Percentiles rank a stretch among this genome's conserved stretches.
phyloP scores from a whole-genome alignment of 2,329 filamentous ascomycete species.

The Microdochium nivale region DNA sequence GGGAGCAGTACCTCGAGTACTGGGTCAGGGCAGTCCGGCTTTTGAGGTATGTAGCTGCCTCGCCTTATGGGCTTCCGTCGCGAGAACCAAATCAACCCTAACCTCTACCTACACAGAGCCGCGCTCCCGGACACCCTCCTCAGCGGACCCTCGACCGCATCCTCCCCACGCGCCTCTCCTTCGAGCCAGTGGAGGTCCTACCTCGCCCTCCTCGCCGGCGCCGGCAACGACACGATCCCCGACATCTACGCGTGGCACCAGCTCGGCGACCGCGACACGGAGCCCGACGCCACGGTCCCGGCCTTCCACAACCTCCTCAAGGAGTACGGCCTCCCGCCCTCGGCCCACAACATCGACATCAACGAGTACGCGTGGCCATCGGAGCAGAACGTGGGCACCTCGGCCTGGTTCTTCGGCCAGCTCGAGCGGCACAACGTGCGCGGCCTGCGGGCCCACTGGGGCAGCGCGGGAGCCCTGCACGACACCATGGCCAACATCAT shows the following conservation, averaged over 20 bases:
- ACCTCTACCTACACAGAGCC: not conserved
- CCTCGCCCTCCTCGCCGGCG: not conserved
- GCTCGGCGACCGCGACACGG: not conserved
- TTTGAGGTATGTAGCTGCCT: not conserved
- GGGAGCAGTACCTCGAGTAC: slow-evolving; percentile 29
- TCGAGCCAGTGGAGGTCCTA: not conserved
- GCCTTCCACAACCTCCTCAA: not conserved
- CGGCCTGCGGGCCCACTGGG: not conserved
- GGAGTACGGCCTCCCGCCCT: not conserved
- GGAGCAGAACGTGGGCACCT: not conserved
- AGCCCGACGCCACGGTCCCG: not conserved
- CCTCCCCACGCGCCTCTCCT: not conserved
- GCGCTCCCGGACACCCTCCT: not conserved
- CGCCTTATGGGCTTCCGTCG: not conserved
- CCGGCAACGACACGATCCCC: not conserved
- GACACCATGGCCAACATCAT: not conserved
- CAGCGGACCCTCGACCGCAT: not conserved
- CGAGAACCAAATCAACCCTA: not conserved
- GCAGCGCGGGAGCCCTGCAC: not conserved
- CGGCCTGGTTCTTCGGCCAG: not conserved
- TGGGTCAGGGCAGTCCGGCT: slow-evolving; percentile 13
- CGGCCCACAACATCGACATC: not conserved
- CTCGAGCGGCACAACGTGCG: not conserved
- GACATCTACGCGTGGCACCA: not conserved
- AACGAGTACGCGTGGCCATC: not conserved